phyloP scores from a whole-genome alignment of 129 eudicot genomes.

The Smallanthus sonchifolius region DNA sequence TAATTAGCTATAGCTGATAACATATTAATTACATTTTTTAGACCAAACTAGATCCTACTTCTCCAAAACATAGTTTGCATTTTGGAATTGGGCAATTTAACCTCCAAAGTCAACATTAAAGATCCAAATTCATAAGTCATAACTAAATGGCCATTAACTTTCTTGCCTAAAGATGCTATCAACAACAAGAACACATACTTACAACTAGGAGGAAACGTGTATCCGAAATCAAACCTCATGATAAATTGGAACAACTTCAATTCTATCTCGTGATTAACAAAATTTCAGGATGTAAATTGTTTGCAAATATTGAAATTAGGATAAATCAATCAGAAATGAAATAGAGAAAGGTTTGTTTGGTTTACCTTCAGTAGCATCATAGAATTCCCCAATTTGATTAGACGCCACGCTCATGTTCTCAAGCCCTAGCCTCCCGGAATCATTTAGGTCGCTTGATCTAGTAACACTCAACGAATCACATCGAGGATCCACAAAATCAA shows the following conservation, averaged over 20 bases:
- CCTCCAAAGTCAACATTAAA: not conserved
- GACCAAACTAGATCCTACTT: constrained; percentile 6
- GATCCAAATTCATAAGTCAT: not conserved
- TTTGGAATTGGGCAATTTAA: not conserved
- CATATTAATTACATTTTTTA: not conserved
- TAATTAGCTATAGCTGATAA: not conserved
- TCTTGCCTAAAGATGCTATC: not conserved
- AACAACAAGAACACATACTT: not conserved
- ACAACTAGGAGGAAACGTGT: not conserved
- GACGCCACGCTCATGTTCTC: constrained; percentile 25
- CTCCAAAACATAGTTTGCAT: not conserved
- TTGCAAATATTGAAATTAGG: too few species aligned
- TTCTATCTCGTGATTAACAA: too few species aligned
- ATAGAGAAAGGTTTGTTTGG: not conserved
- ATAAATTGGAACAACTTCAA: too few species aligned
- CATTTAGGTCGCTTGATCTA: constrained; percentile 31
- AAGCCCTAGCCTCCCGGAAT: constrained; percentile 31
- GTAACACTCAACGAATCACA: constrained; percentile 35
- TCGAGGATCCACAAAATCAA: constrained; percentile 33
- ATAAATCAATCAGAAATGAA: not conserved
- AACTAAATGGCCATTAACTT: not conserved
- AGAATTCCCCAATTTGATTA: constrained; percentile 39
- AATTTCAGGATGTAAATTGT: too few species aligned
- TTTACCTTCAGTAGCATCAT: constrained; percentile 39
- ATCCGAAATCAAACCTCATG: not conserved